These are phyloP conservation scores for Decorospora gaudefroyi DNA, from an alignment of 2,329 filamentous ascomycete species.

Conservation along the genomic window DNA sequence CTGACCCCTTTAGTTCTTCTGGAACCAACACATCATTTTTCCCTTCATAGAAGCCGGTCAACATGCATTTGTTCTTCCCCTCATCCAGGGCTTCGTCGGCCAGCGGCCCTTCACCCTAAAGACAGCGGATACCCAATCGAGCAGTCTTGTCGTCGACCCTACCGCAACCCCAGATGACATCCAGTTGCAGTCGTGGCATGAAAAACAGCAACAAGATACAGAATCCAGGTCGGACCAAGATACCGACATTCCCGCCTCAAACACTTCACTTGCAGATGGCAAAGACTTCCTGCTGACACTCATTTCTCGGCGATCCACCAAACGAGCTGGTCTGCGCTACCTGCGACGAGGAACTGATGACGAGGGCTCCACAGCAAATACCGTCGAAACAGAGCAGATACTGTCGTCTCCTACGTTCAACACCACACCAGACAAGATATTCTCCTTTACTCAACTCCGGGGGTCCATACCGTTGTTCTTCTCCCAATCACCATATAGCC, in stretches of 20 bases:
- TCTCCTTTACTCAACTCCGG: slow-evolving; percentile 84
- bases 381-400: slow-evolving; percentile 93
- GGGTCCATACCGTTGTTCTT: slow-evolving; percentile 96
- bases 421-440: slow-evolving; percentile 61
- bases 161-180: slow-evolving; percentile 43
- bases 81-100: slow-evolving; percentile 94
- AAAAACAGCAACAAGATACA: slow-evolving; percentile 36
- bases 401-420: slow-evolving; percentile 73
- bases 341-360: slow-evolving; percentile 89
- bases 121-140: slow-evolving; percentile 42
- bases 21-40: slow-evolving; percentile 77
- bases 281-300: slow-evolving; percentile 77
- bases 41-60: slow-evolving; percentile 77
- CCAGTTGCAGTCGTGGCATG: slow-evolving; percentile 40
- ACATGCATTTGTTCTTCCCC: slow-evolving; percentile 71
- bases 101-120: slow-evolving; percentile 80
- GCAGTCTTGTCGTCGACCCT: slow-evolving; percentile 43
- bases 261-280: slow-evolving; percentile 38
- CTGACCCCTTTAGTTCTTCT: slow-evolving; percentile 68
- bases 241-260: slow-evolving; percentile 32
- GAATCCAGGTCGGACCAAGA: slow-evolving; percentile 19
- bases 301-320: slow-evolving; percentile 85
- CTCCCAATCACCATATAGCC: slow-evolving; percentile 88
- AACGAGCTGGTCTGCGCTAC: slow-evolving; percentile 86
- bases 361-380: slow-evolving; percentile 84